Evolutionary conservation across 1,284 basidiomycete species (phyloP).

Genomic region (Pisolithus thermaeus): DNA sequence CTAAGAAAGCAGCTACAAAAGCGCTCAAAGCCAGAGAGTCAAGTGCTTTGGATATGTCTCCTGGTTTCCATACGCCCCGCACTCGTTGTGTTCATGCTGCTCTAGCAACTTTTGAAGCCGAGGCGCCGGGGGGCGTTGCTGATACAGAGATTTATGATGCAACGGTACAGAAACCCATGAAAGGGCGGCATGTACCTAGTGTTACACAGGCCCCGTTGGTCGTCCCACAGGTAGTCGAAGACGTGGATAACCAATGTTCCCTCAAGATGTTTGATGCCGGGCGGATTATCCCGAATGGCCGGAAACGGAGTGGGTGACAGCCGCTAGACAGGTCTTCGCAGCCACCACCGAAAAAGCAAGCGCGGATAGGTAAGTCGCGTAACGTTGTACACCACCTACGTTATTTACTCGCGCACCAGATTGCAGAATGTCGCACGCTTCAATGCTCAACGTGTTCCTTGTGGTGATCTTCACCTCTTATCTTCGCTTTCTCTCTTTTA

Average conservation of each 20-base stretch:
- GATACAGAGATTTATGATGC: conserved; percentile 10
- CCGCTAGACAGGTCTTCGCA: conserved; percentile 35
- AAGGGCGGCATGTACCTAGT: conserved; percentile 11
- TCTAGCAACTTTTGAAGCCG: conserved; percentile 39
- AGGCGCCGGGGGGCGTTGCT: conserved; percentile 19
- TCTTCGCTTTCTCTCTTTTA: no score
- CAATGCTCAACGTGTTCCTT: conserved; percentile 47
- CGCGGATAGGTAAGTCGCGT: conserved; percentile 40
- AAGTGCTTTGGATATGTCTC: conserved; percentile 17
- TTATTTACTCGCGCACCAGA: conserved; percentile 19
- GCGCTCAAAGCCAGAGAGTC: conserved; percentile 26
- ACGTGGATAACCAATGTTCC: conserved; percentile 66
- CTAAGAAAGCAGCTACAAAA: conserved; percentile 31
- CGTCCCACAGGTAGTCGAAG: conserved; percentile 49
- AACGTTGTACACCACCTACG: not conserved
- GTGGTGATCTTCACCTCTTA: no score
- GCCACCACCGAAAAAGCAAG: conserved; percentile 46
- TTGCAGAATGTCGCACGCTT: conserved; percentile 41
- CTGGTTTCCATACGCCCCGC: conserved; percentile 44
- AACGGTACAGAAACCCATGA: conserved; percentile 12
- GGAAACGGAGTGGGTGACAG: conserved; percentile 51
- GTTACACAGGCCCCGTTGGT: conserved; percentile 30
- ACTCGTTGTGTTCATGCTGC: conserved; percentile 39
- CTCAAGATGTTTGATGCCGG: conserved; percentile 84
- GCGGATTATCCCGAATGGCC: conserved; percentile 82